A percentile compares a stretch with the other conserved stretches of the same genome.
Evolutionary conservation across 345 rosid genomes (phyloP).

Genomic region (Gossypium stocksii): DNA sequence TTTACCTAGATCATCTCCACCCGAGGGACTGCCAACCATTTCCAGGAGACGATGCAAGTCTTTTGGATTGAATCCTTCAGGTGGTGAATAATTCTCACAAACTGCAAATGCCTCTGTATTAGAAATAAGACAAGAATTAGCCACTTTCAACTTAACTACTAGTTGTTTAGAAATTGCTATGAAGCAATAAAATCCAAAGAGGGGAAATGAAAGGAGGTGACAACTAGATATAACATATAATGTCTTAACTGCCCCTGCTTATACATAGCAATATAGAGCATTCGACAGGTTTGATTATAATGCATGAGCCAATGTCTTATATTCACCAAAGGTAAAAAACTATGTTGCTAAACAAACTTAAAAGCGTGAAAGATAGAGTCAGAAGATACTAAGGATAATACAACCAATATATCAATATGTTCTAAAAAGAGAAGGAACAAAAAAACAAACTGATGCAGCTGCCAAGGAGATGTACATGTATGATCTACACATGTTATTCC

Average conservation of each 20-base stretch:
- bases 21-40: slow-evolving; percentile 87
- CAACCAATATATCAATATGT: background rate
- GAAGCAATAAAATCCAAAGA: background rate
- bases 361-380: background rate
- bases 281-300: background rate
- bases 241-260: background rate
- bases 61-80: slow-evolving; percentile 75
- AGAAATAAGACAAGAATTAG: slow-evolving; percentile 19
- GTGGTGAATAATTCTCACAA: slow-evolving; percentile 91
- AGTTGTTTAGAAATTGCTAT: background rate
- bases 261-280: background rate
- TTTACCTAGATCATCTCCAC: slow-evolving; percentile 79
- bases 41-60: slow-evolving; percentile 78
- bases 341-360: background rate
- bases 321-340: background rate
- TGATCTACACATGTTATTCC: slow-evolving; percentile 8
- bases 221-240: background rate
- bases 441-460: background rate
- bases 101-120: slow-evolving; percentile 89
- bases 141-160: background rate
- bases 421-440: background rate
- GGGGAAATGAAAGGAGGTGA: background rate
- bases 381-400: background rate
- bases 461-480: background rate
- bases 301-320: background rate